Evolutionary conservation across 441 rosid species (phyloP).

Genomic region (Syzygium malaccense): DNA sequence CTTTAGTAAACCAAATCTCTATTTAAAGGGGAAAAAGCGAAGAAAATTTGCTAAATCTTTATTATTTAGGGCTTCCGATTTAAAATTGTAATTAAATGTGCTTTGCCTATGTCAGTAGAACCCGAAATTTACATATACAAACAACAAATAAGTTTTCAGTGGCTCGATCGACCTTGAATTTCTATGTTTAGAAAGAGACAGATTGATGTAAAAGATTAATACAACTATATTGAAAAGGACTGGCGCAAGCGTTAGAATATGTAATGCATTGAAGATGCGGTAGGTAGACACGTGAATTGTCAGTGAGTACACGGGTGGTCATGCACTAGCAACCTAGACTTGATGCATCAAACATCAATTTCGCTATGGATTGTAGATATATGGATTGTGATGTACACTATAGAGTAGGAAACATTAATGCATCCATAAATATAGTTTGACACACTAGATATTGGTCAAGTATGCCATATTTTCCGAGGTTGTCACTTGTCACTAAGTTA

Average conservation of each 20-base stretch:
- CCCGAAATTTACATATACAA: not conserved
- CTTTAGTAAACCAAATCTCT: not conserved
- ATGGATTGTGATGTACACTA: not conserved
- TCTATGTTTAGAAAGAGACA: not conserved
- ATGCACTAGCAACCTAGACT: not conserved
- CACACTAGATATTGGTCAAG: not conserved
- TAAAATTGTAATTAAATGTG: not conserved
- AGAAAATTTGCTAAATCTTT: not conserved
- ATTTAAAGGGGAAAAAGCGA: not conserved
- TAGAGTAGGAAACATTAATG: not conserved
- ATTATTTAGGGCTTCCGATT: not conserved
- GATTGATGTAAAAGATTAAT: not conserved
- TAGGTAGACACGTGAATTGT: not conserved
- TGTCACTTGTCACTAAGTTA: not conserved
- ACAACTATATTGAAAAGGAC: not conserved
- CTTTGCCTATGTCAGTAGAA: not conserved
- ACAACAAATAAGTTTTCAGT: not conserved
- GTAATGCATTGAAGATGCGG: not conserved
- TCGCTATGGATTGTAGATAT: not conserved
- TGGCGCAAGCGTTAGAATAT: not conserved
- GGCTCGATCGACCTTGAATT: no score
- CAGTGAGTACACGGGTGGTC: fast-evolving
- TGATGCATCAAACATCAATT: not conserved
- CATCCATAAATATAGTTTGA: not conserved
- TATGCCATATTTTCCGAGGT: not conserved